phyloP scores from a whole-genome alignment of 371 early-diverging fungal genomes.

The Gilbertella persicaria region DNA sequence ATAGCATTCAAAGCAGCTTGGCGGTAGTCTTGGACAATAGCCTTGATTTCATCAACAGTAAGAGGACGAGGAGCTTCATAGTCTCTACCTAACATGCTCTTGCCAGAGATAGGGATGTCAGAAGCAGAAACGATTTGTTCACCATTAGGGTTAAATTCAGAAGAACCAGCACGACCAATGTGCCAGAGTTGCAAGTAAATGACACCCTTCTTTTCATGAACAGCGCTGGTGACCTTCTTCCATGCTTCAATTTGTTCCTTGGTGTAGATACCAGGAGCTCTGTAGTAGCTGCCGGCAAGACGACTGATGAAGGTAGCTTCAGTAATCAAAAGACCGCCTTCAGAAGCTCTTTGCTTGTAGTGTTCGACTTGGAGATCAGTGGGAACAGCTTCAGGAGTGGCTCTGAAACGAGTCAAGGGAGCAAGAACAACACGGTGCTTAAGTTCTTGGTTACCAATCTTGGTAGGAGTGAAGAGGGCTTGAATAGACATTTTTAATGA shows the following conservation, averaged over 20 bases:
- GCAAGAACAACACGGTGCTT: conserved; percentile 59
- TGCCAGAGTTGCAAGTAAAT: conserved; percentile 59
- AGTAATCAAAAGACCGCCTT: conserved; percentile 57
- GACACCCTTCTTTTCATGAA: no score
- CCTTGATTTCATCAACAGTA: conserved; percentile 61
- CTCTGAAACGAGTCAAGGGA: conserved; percentile 53
- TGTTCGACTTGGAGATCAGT: conserved; percentile 48
- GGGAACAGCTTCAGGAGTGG: conserved; percentile 33
- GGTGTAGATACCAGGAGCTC: conserved; percentile 47
- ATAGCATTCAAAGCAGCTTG: no score
- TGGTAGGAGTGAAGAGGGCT: no score
- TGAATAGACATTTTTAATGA: no score
- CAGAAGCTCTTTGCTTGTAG: conserved; percentile 59
- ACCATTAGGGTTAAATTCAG: conserved; percentile 7
- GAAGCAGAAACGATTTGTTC: conserved; percentile 12
- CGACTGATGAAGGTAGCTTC: conserved; percentile 54
- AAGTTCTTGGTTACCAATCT: conserved; percentile 27
- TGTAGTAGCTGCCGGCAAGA: conserved; percentile 36
- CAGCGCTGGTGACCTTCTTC: conserved; percentile 53
- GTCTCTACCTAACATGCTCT: not conserved
- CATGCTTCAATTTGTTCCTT: conserved; percentile 50
- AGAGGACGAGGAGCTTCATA: conserved; percentile 48
- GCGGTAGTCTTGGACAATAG: no score
- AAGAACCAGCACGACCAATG: conserved; percentile 21
- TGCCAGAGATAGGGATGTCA: conserved; percentile 2